phyloP scores from a whole-genome alignment of 83 land plant species.

The Diphasiastrum complanatum region DNA sequence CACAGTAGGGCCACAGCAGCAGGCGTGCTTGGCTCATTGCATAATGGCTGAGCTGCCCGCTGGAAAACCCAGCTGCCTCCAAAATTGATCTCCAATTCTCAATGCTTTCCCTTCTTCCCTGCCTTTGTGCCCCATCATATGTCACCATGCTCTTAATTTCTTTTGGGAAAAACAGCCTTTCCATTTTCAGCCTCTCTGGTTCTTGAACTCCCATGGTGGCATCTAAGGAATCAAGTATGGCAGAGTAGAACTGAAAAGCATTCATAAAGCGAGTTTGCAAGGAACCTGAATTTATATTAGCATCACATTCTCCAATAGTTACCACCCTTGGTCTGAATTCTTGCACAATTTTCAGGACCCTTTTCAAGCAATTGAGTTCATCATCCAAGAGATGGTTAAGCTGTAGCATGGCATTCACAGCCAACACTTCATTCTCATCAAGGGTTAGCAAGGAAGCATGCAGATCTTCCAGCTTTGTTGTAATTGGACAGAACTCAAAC shows the following conservation, averaged over 20 bases:
- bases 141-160: not conserved
- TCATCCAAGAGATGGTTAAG: not conserved
- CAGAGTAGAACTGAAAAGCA: not conserved
- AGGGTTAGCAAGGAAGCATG: not conserved
- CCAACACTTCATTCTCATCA: not conserved
- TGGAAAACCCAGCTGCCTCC: constrained; percentile 1
- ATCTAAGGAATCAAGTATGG: not conserved
- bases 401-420: not conserved
- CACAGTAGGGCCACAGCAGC: constrained; percentile 1
- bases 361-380: not conserved
- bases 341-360: not conserved
- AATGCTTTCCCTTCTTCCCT: not conserved
- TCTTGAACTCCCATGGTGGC: not conserved
- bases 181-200: not conserved
- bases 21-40: not conserved
- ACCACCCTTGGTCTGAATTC: not conserved
- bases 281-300: not conserved
- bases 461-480: not conserved
- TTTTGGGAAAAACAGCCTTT: not conserved
- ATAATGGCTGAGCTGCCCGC: not conserved
- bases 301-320: not conserved
- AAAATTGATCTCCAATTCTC: constrained; percentile 2
- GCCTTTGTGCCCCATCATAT: not conserved
- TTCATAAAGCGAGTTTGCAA: not conserved
- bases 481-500: not conserved